Evolutionary conservation across 1,139 yeast species (phyloP).

Genomic region (Lodderomyces elongisporus): DNA sequence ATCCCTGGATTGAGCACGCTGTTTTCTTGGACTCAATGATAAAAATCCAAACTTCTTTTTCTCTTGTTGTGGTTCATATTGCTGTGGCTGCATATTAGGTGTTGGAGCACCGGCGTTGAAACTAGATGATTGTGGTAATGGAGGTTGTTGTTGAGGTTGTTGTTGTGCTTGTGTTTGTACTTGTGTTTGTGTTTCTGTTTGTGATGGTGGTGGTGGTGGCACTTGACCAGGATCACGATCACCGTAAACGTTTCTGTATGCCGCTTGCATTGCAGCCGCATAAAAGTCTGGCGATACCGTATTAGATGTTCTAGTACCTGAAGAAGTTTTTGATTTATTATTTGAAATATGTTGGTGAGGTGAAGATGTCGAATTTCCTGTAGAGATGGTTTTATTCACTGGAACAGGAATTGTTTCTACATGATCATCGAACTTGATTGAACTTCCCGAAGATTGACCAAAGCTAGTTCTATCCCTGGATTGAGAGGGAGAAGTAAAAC

Average conservation of each 20-base stretch:
- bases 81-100: too few relatives aligned
- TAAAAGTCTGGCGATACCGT: constrained; percentile 17
- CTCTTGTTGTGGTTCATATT: constrained; percentile 2
- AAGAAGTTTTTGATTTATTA: constrained; percentile 4
- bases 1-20: neutral
- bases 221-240: constrained; percentile 11
- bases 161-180: constrained; percentile 1
- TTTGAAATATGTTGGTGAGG: constrained; percentile 3
- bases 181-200: neutral
- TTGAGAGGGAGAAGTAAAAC: too few relatives aligned
- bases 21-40: constrained; percentile 7
- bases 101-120: neutral
- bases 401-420: constrained; percentile 38
- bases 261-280: constrained; percentile 38
- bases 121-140: constrained; percentile 1
- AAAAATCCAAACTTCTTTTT: constrained; percentile 11
- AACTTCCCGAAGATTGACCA: constrained; percentile 20
- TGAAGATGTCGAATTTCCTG: constrained; percentile 1
- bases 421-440: constrained; percentile 37
- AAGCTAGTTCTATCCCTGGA: too few relatives aligned
- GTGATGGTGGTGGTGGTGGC: constrained; percentile 1
- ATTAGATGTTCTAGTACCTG: neutral
- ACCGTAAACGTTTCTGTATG: constrained; percentile 39
- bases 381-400: constrained; percentile 5
- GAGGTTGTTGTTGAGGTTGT: constrained; percentile 3